phyloP scores from a whole-genome alignment of 306 rosid genomes.

The Quercus rubra region DNA sequence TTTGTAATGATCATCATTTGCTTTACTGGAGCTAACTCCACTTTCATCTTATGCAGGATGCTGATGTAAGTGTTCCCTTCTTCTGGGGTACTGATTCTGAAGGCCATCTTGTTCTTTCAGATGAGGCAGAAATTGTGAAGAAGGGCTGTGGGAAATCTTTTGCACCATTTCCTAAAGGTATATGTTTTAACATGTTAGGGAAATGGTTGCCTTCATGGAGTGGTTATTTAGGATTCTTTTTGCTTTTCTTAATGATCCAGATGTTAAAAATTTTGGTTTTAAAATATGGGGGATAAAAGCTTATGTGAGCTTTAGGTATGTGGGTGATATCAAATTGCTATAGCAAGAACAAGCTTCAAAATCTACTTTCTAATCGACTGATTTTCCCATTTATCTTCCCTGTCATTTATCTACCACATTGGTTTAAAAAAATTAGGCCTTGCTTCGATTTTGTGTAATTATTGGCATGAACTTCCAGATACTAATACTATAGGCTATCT shows the following conservation, averaged over 20 bases:
- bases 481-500: neutral
- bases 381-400: neutral
- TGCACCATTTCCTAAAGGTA: slow-evolving; percentile 98
- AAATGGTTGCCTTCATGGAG: neutral
- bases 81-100: slow-evolving; percentile 96
- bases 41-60: slow-evolving; percentile 47
- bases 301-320: neutral
- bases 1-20: slow-evolving; percentile 7
- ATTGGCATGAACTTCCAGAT: neutral
- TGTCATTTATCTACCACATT: neutral
- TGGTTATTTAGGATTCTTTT: neutral
- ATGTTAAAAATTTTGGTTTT: neutral
- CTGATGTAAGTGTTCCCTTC: slow-evolving; percentile 82
- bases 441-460: neutral
- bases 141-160: slow-evolving; percentile 89
- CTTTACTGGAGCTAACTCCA: slow-evolving; percentile 4
- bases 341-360: neutral
- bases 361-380: no score
- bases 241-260: neutral
- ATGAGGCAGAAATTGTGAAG: slow-evolving; percentile 55
- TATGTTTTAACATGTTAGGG: neutral
- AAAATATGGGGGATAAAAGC: neutral
- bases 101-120: slow-evolving; percentile 78
- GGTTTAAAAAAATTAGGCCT: neutral
- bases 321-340: neutral